These are phyloP conservation scores for Jamesozyma rosinii DNA, from an alignment of 805 yeast species.

Conservation along the genomic window DNA sequence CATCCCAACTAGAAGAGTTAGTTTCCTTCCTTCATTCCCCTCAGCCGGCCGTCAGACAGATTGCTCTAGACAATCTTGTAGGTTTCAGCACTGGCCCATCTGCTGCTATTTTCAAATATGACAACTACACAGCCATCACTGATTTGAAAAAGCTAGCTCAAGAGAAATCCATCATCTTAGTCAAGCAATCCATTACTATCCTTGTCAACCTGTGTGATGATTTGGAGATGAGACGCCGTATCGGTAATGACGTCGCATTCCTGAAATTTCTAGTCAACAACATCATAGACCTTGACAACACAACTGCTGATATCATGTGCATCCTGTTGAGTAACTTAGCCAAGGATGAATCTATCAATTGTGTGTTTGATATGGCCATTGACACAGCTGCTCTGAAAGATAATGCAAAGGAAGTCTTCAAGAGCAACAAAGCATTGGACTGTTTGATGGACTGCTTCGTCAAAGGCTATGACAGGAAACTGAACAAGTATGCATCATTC, in stretches of 20 bases:
- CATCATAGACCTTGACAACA: constrained; percentile 47
- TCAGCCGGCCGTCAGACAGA: constrained; percentile 67
- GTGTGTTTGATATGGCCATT: constrained; percentile 36
- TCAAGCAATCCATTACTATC: constrained; percentile 64
- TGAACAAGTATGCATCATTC: constrained; percentile 63
- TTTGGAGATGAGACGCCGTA: constrained; percentile 46
- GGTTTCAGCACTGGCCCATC: constrained; percentile 71
- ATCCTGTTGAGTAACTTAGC: constrained; percentile 81
- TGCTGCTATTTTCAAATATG: constrained; percentile 55
- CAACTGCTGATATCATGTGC: constrained; percentile 71
- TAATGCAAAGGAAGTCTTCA: constrained; percentile 42
- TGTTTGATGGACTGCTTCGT: constrained; percentile 85
- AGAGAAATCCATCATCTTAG: constrained; percentile 46
- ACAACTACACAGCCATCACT: constrained; percentile 58
- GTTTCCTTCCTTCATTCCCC: constrained; percentile 77
- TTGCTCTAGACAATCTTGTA: constrained; percentile 76
- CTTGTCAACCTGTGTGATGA: constrained; percentile 78
- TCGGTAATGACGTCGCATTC: constrained; percentile 58
- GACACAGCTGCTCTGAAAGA: constrained; percentile 23
- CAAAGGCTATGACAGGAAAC: constrained; percentile 62
- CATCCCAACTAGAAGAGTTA: constrained; percentile 48
- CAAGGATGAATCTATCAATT: constrained; percentile 56
- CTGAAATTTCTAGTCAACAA: constrained; percentile 39
- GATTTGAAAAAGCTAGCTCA: constrained; percentile 57
- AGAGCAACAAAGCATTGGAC: constrained; percentile 54